Evolutionary conservation across 495 filamentous ascomycete species (phyloP), one percentile per base, ranked within the genome.

Genomic region (Hypoxylon fuscum): DNA sequence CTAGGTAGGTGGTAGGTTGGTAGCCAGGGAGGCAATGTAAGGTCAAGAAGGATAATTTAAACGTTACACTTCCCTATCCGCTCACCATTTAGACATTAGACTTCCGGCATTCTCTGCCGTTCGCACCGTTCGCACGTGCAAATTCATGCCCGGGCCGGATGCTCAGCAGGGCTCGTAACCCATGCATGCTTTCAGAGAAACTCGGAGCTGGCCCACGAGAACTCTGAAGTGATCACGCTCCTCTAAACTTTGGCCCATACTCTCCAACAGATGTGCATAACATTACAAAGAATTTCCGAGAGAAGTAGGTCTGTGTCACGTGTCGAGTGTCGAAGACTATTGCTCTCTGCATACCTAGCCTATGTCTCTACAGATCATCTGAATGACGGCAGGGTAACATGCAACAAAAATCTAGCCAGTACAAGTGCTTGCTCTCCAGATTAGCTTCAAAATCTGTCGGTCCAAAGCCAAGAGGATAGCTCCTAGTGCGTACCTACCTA

Each of bases 371-470:
- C 15, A 40, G 41, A 29, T 48, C 14, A 20, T 20, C 15, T 25
- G 9, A 12, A 31, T 14, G 20, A 18, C 21, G 34, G 29, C 8
- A 25, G 46, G 18, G 11, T 20, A 2, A 44, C 6, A 20, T 27
- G 18, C 2, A 40, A 38, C 44, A 40, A 20, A 31, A 52, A 40
- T n/a, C 22, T 40, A 22, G 20, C 29, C 9, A 20, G 42, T 38
- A 5, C 5, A 35, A 34, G 31, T 32, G 12, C 31, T 34, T 49
- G 20, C 8, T 44, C 21, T n/a, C 6, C 40, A 57, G 55, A 56
- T 66, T 57, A 43, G 27, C 23, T 55, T 66, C 11, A 5, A 60
- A 56, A 57, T 66, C 20, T 53, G 31, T 29, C 29, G 42, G 32
- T 42, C 17, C 10, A 37, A 22, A 27, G 34, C 40, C 41, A 66